Evolutionary conservation across 1,139 yeast genomes (phyloP).

Genomic region (Sugiyamaella sp.): DNA sequence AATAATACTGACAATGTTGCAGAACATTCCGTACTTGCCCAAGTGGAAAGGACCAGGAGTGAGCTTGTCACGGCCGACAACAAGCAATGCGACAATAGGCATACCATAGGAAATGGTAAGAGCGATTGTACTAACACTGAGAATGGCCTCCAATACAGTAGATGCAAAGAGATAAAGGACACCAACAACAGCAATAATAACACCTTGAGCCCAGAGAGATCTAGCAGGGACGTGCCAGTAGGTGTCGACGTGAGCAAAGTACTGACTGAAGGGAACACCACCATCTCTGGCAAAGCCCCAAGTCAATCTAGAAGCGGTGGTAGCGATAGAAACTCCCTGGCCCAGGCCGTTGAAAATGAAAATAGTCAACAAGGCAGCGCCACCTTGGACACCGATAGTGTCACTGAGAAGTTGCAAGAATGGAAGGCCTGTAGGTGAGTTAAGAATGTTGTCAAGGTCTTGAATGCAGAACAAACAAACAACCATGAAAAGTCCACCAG

Average conservation of each 20-base stretch:
- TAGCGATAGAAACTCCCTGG: conserved; percentile 44
- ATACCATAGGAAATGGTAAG: conserved; percentile 77
- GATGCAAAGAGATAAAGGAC: conserved; percentile 66
- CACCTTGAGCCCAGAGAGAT: conserved; percentile 69
- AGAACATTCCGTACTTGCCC: conserved; percentile 25
- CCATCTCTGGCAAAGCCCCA: conserved; percentile 85
- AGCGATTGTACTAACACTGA: conserved; percentile 79
- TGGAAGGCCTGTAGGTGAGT: conserved; percentile 58
- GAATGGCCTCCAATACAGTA: conserved; percentile 78
- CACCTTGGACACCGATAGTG: conserved; percentile 72
- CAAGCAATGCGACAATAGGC: conserved; percentile 64
- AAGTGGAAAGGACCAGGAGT: conserved; percentile 28
- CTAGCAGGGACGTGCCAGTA: conserved; percentile 66
- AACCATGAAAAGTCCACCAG: conserved; percentile 70
- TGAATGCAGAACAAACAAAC: conserved; percentile 71
- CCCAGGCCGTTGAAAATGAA: conserved; percentile 30
- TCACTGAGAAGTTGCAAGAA: conserved; percentile 70
- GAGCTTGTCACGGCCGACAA: conserved; percentile 52
- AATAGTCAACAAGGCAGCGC: conserved; percentile 27
- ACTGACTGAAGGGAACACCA: conserved; percentile 66
- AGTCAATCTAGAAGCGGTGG: conserved; percentile 80
- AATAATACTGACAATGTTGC: conserved; percentile 26
- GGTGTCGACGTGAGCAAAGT: conserved; percentile 68
- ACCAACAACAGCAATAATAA: conserved; percentile 61
- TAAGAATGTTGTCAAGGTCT: conserved; percentile 65